Evolutionary conservation across 805 yeast species (phyloP), one percentile per base, ranked within the genome.

Genomic region (Huiozyma sinensis): DNA sequence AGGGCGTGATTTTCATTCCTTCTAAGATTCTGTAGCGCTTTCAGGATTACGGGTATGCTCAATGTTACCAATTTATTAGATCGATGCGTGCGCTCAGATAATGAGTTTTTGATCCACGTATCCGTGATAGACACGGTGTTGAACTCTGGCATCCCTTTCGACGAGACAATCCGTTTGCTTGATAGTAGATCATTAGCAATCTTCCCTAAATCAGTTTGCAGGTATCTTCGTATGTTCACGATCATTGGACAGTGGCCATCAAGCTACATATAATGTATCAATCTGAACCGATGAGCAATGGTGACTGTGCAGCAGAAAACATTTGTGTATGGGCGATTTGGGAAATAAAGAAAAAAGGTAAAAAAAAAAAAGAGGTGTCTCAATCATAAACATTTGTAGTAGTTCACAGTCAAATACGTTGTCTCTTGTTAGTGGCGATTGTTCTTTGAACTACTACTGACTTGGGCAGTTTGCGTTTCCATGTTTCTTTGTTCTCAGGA

Each of bases 401-500:
- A 17, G 24, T 17, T 17, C 24, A 17, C 24, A 17, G 24, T 17
- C 24, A 17, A 17, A 17, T 17, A 17, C 24, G 28, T 13, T 32
- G 43, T 17, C 13, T 12, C 31, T 41, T 10, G n/a, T 9, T 34
- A 11, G 13, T 34, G 3, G 37, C 10, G 4, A 33, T 42, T 8
- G 50, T 37, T 33, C 45, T 46, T 29, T 52, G 48, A 12, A 50
- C 38, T 11, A 45, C 41, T 12, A 55, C 55, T 36, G 52, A 49
- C 44, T 51, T 52, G 8, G 61, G 61, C 28, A 54, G 35, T 40
- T 51, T 57, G n/a, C 57, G 48, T 43, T 56, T 58, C 60, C 57
- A 53, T 13, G 47, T 48, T 24, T 40, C 31, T 9, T 47, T 39
- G 28, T 32, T 27, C 6, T 28, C 40, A n/a, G 35, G 50, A 40